phyloP scores from a whole-genome alignment of 148 eudicot genomes.

The Suaeda aralocaspica region DNA sequence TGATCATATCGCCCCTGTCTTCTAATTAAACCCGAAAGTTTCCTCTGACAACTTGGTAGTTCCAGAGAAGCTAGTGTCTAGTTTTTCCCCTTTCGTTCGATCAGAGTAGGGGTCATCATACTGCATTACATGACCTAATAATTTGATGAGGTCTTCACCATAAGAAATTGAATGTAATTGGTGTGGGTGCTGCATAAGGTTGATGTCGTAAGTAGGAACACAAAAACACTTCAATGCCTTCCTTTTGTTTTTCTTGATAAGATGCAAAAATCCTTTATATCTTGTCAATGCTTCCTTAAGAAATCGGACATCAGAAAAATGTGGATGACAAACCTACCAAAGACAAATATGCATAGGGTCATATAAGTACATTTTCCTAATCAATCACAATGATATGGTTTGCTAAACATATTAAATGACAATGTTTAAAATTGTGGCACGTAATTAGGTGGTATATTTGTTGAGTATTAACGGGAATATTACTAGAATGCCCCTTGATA shows the following conservation, averaged over 20 bases:
- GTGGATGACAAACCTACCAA: conserved; percentile 65
- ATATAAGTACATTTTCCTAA: no score
- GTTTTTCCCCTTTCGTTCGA: conserved; percentile 84
- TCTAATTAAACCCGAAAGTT: conserved; percentile 80
- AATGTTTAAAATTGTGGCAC: no score
- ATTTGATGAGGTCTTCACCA: conserved; percentile 50
- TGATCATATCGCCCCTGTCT: conserved; percentile 90
- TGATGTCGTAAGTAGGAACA: conserved; percentile 94
- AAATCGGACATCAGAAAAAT: conserved; percentile 55
- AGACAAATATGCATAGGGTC: no score
- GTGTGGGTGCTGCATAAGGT: conserved; percentile 97
- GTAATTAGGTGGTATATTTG: no score
- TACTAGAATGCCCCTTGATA: no score
- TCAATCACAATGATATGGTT: no score
- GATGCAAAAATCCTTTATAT: conserved; percentile 87
- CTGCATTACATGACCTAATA: conserved; percentile 74
- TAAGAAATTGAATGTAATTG: conserved; percentile 72
- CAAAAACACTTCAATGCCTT: conserved; percentile 53
- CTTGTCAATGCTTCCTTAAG: conserved; percentile 84
- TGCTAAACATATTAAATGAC: no score
- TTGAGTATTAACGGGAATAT: no score
- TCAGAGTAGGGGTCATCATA: conserved; percentile 97
- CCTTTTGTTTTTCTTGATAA: conserved; percentile 75
- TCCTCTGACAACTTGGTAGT: conserved; percentile 80
- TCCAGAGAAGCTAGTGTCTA: conserved; percentile 75